These are phyloP conservation scores for Diaporthe caulivora DNA, from an alignment of 2,329 filamentous ascomycete genomes.

Conservation along the genomic window DNA sequence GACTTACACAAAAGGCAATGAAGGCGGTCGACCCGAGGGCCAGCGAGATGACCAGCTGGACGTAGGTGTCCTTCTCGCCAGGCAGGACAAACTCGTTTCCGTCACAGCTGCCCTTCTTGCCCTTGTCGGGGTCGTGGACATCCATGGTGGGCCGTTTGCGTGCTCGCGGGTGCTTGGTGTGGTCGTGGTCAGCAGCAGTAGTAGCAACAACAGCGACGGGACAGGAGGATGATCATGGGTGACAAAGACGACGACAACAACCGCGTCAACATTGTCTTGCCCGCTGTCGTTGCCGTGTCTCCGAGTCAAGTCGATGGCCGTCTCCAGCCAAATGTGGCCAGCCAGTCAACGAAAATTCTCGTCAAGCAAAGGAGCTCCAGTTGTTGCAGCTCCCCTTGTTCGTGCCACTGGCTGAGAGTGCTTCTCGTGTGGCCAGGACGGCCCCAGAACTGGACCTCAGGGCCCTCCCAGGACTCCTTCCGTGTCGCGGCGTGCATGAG, in stretches of 20 bases:
- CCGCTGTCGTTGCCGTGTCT: not conserved
- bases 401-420: not conserved
- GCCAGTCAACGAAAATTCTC: conserved; percentile 28
- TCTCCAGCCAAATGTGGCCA: not conserved
- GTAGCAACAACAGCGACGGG: not conserved
- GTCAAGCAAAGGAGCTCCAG: conserved; percentile 3
- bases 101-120: conserved; percentile 35
- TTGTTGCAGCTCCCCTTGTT: conserved; percentile 22
- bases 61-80: conserved; percentile 61
- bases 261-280: conserved; percentile 9
- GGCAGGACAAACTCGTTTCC: conserved; percentile 49
- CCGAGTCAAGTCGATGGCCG: not conserved
- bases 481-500: conserved; percentile 15
- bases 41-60: conserved; percentile 81
- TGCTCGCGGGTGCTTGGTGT: not conserved
- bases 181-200: conserved; percentile 18
- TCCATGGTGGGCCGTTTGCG: conserved; percentile 30
- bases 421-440: too few relatives aligned
- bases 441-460: too few relatives aligned
- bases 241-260: conserved; percentile 15
- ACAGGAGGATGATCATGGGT: conserved; percentile 14
- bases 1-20: conserved; percentile 78
- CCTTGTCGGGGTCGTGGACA: conserved; percentile 29
- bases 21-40: conserved; percentile 79
- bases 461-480: conserved; percentile 30